These are phyloP conservation scores for Lachancea thermotolerans DNA, from an alignment of 805 yeast species.

Conservation along the genomic window DNA sequence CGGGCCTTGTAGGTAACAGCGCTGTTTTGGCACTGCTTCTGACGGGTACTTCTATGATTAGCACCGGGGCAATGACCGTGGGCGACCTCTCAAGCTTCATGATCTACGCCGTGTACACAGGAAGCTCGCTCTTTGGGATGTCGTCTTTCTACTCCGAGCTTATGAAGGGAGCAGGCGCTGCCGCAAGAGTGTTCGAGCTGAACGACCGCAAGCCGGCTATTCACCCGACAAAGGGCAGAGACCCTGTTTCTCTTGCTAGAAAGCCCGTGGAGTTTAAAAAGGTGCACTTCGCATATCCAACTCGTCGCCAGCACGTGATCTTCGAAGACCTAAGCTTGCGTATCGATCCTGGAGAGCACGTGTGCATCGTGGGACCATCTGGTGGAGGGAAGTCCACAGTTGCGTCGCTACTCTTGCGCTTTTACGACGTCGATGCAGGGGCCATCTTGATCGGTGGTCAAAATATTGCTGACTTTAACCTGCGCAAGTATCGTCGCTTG, in stretches of 20 bases:
- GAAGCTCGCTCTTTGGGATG: slow-evolving; percentile 84
- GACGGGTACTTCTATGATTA: slow-evolving; percentile 77
- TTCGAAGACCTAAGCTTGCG: slow-evolving; percentile 54
- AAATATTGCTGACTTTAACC: slow-evolving; percentile 55
- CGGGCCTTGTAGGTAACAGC: slow-evolving; percentile 78
- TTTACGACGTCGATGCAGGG: slow-evolving; percentile 74
- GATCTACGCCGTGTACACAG: slow-evolving; percentile 94
- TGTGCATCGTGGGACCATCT: slow-evolving; percentile 94
- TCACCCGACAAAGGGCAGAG: slow-evolving; percentile 54
- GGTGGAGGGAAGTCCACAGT: slow-evolving; percentile 95
- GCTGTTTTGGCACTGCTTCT: slow-evolving; percentile 71
- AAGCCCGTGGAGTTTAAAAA: slow-evolving; percentile 49
- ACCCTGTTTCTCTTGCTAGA: slow-evolving; percentile 27
- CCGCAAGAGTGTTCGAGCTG: slow-evolving; percentile 82
- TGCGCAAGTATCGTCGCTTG: slow-evolving; percentile 64
- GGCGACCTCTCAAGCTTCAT: slow-evolving; percentile 90
- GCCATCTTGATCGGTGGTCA: slow-evolving; percentile 56
- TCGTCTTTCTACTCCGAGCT: slow-evolving; percentile 88
- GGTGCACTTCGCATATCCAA: slow-evolving; percentile 74
- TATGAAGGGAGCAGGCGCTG: slow-evolving; percentile 97
- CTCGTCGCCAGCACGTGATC: slow-evolving; percentile 64
- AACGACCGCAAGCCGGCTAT: slow-evolving; percentile 72
- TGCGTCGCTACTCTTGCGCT: slow-evolving; percentile 68
- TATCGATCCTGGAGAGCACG: slow-evolving; percentile 74
- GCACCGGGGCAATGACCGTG: slow-evolving; percentile 64